Percentiles rank a stretch among this genome's conserved stretches.
Conservation (phyloP, 768 basidiomycete genomes). For the Termitomyces heimii region DNA sequence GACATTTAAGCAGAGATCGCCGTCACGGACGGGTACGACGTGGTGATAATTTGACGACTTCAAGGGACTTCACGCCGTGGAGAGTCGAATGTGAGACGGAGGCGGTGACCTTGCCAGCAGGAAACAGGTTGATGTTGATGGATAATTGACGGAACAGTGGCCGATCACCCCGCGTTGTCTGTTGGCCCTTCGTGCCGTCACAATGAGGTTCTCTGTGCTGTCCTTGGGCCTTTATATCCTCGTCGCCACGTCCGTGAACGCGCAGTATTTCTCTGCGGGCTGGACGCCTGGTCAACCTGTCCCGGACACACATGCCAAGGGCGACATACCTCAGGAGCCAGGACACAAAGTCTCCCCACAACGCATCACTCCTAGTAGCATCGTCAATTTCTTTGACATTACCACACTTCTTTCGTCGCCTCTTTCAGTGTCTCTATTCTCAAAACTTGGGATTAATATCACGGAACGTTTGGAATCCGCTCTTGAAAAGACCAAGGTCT, state of each 20-base stretch:
- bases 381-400: constrained; percentile 30
- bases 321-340: constrained; percentile 15
- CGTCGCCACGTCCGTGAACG: constrained; percentile 34
- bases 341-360: constrained; percentile 14
- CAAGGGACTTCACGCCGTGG: background rate
- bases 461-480: constrained; percentile 42
- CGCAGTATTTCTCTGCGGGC: constrained; percentile 78
- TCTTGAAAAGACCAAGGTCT: constrained; percentile 30
- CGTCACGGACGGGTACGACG: background rate
- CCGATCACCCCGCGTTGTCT: background rate
- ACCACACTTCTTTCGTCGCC: constrained; percentile 41
- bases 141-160: background rate
- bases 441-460: constrained; percentile 64
- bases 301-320: constrained; percentile 17
- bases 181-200: constrained; percentile 12
- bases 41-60: background rate
- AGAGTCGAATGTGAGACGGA: background rate
- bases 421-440: constrained; percentile 50
- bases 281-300: constrained; percentile 72
- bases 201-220: constrained; percentile 45
- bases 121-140: background rate
- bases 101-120: background rate
- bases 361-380: constrained; percentile 10
- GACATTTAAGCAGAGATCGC: constrained; percentile 4
- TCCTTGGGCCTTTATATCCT: constrained; percentile 29